Evolutionary conservation across 2,329 filamentous ascomycete species (phyloP).

Genomic region (Aspergillus fumigatus): DNA sequence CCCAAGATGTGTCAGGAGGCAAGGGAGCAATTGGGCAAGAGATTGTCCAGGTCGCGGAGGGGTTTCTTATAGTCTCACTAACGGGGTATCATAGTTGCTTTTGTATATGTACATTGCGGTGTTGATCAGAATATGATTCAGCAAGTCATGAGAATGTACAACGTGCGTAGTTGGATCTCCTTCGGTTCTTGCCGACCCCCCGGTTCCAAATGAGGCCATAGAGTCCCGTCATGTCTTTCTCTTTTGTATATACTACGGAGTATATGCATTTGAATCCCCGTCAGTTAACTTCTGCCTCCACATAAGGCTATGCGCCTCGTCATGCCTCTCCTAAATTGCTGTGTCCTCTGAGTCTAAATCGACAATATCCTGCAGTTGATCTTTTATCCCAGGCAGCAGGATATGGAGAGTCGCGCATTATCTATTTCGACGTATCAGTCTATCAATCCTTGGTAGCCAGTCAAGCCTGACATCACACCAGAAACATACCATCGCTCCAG

Average conservation of each 20-base stretch:
- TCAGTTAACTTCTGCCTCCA: background rate
- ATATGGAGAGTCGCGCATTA: background rate
- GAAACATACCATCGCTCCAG: background rate
- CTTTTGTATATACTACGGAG: no score
- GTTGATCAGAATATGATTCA: no score
- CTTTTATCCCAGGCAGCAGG: background rate
- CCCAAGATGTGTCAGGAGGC: conserved; percentile 24
- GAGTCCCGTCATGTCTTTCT: background rate
- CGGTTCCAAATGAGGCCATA: background rate
- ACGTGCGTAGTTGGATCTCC: background rate
- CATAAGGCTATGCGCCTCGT: background rate
- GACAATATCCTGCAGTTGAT: no score
- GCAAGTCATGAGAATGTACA: background rate
- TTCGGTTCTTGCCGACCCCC: background rate
- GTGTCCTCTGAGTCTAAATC: no score
- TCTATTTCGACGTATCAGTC: background rate
- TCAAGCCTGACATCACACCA: background rate
- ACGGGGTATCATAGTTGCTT: background rate
- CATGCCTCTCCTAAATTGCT: background rate
- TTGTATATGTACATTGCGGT: background rate
- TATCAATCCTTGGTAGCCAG: background rate
- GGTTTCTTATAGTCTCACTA: conserved; percentile 3
- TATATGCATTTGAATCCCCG: background rate
- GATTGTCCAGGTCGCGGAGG: conserved; percentile 2
- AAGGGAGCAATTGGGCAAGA: conserved; percentile 13